Evolutionary conservation across 176 grass and related monocot species (phyloP), one percentile per base, ranked within the genome.

Genomic region (Oryza glumipatula): DNA sequence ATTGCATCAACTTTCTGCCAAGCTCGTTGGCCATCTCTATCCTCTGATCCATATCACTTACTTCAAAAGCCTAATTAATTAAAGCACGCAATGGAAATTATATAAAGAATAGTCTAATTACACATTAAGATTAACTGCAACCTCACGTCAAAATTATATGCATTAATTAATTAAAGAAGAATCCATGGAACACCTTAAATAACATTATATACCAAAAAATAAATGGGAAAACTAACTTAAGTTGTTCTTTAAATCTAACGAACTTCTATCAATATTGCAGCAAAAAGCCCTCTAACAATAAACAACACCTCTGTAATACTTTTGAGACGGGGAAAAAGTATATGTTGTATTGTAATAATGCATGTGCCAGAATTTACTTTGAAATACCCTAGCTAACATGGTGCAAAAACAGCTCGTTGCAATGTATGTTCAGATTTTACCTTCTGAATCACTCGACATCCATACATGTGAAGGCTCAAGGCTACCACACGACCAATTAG

Each of bases 1-100:
- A 96, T 56, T 32, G 65, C 44, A 91, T 24, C 7, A 90, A 74
- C 46, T 90, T 73, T 11, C 82, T 77, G 9, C 79, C 51, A 30
- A 96, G 63, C 74, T 97, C 91, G 11, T 65, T 68, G 9, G 89
- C 91, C 73, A 94, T 89, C n/a, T 51, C 73, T 32, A 88, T 77
- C 68, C 89, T 80, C 77, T 70, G 72, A 51, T 91, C 79, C 8
- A 82, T 23, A 48, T 88, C 85, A 10, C 48, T 52, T 81, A 90
- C 22, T 32, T 97, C 91, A 22, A 97, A 79, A 10, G 82, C 82
- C 85, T 96, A 44, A 68, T 49, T 54, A 54, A 19, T 54, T 26
- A 17, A 54, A 33, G 65, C 21, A 76, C 3, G 33, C 8, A 65
- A 70, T 14, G 3, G 71, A 63, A 46, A 49, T 43, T 0, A 11